Conservation (phyloP, 1,284 basidiomycete species). For the Rhodotorula sp. region DNA sequence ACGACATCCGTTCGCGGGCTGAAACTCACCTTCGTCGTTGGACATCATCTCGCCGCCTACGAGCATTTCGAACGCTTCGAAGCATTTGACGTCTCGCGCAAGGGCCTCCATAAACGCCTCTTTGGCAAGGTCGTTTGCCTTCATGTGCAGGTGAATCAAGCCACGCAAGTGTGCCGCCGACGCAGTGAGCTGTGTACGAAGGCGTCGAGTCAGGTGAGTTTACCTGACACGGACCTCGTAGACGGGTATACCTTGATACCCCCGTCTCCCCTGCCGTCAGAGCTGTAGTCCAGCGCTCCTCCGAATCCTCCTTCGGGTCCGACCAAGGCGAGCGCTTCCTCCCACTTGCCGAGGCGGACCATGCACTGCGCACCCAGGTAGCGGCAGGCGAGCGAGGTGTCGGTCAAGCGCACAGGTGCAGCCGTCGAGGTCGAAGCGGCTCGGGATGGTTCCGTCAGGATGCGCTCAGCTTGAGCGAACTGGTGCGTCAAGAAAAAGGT, state of each 20-base stretch:
- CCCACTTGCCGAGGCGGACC: conserved; percentile 88
- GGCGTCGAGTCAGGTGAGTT: background rate
- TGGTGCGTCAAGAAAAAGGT: conserved; percentile 93
- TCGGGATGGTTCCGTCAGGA: conserved; percentile 61
- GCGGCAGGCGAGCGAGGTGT: conserved; percentile 86
- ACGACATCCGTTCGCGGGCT: conserved; percentile 10
- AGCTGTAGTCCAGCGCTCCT: conserved; percentile 1
- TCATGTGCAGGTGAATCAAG: conserved; percentile 87
- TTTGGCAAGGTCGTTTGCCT: conserved; percentile 83
- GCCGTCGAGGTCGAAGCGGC: conserved; percentile 14
- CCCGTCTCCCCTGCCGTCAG: conserved; percentile 45
- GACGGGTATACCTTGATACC: conserved; percentile 47
- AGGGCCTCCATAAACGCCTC: conserved; percentile 93
- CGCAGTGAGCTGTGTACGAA: conserved; percentile 70
- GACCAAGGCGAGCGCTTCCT: conserved; percentile 87
- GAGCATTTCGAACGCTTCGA: conserved; percentile 89
- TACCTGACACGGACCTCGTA: too few species aligned
- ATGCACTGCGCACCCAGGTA: conserved; percentile 93
- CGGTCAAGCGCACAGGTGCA: conserved; percentile 59
- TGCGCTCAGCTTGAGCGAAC: conserved; percentile 86
- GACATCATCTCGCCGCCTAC: conserved; percentile 91
- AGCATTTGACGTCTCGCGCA: conserved; percentile 92
- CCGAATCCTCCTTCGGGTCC: conserved; percentile 59
- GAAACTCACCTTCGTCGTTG: conserved; percentile 72
- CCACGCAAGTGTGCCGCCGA: conserved; percentile 94